Conservation (phyloP, 2,329 filamentous ascomycete genomes). For the Dothidotthia symphoricarpi region DNA sequence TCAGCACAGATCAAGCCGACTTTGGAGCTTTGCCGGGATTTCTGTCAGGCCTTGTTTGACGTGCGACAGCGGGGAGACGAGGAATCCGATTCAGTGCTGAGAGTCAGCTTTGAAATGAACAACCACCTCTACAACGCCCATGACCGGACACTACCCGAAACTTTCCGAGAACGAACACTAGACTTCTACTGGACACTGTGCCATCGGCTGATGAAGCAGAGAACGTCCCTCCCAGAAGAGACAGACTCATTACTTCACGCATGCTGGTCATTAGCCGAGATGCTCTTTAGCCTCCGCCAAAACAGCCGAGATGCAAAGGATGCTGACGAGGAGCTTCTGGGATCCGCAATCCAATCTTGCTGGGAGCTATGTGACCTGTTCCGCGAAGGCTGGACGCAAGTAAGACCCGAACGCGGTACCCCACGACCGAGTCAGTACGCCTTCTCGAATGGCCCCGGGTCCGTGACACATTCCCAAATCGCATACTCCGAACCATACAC, state of each 20-base stretch:
- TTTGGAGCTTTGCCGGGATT: slow-evolving; percentile 83
- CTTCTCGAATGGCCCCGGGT: slow-evolving; percentile 51
- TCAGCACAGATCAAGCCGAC: slow-evolving; percentile 70
- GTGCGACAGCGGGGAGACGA: slow-evolving; percentile 76
- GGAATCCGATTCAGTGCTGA: slow-evolving; percentile 76
- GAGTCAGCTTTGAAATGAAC: slow-evolving; percentile 92
- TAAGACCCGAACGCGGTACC: slow-evolving; percentile 80
- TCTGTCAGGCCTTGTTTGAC: slow-evolving; percentile 89
- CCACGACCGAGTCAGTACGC: slow-evolving; percentile 76
- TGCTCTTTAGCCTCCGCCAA: slow-evolving; percentile 87
- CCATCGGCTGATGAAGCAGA: slow-evolving; percentile 94
- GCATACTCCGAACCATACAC: slow-evolving; percentile 40
- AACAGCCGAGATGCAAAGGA: slow-evolving; percentile 70
- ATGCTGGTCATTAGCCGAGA: slow-evolving; percentile 88
- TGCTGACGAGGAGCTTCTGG: slow-evolving; percentile 78
- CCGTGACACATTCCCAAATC: slow-evolving; percentile 31
- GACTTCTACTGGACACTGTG: slow-evolving; percentile 95
- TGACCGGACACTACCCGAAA: slow-evolving; percentile 77
- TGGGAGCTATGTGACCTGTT: slow-evolving; percentile 95
- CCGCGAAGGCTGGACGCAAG: slow-evolving; percentile 85
- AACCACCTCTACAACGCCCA: slow-evolving; percentile 95
- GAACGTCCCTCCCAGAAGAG: slow-evolving; percentile 72
- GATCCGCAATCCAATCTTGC: slow-evolving; percentile 86
- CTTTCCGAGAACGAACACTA: slow-evolving; percentile 82
- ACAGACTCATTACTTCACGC: slow-evolving; percentile 80